Evolutionary conservation across 2,329 filamentous ascomycete species (phyloP), one percentile per base, ranked within the genome.

Genomic region (Thermomyces lanuginosus): DNA sequence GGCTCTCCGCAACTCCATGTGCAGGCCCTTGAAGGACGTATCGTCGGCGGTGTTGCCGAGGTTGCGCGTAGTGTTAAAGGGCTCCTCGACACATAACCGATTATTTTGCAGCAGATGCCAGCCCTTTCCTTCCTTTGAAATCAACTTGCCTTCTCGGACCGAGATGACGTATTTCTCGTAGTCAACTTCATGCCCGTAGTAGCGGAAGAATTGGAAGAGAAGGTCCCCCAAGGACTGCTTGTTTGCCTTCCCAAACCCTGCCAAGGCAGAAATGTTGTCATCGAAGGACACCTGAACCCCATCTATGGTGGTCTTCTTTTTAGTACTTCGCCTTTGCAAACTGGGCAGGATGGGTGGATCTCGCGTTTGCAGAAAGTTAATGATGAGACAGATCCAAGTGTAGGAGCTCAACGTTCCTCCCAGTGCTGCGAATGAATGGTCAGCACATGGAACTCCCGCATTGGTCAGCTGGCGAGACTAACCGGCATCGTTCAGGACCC

Each of bases 331-430:
- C 44, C 83, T 75, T 48, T 95, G 89, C 17, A 98, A 63, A 9
- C 79, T 72, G 3, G 89, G 89, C 12, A 98, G 56, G 29, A 98
- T 70, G 0, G 86, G 79, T 9, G 82, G 79, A 33, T 76, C 66
- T 42, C 83, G 73, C 27, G 82, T 77, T 55, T 98, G 89, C 14
- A 98, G 66, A 46, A 95, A 98, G 40, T 83, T 91, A 48, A 98
- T 77, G 39, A 95, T 92, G 64, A 98, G 72, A 54, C 89, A 98
- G 48, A 95, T 95, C 89, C 89, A 98, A 12, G 89, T 93, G 49
- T 98, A 98, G 10, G 89, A 98, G 53, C 86, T 95, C 33, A 98
- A 64, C 5, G 89, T 98, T 31, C 82, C 84, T 36, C 89, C 84
- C 48, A 83, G 82, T 32, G 79, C 89, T 91, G 47, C 5, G 17